phyloP scores from a whole-genome alignment of 495 filamentous ascomycete genomes.

The Penicillium paxilli region DNA sequence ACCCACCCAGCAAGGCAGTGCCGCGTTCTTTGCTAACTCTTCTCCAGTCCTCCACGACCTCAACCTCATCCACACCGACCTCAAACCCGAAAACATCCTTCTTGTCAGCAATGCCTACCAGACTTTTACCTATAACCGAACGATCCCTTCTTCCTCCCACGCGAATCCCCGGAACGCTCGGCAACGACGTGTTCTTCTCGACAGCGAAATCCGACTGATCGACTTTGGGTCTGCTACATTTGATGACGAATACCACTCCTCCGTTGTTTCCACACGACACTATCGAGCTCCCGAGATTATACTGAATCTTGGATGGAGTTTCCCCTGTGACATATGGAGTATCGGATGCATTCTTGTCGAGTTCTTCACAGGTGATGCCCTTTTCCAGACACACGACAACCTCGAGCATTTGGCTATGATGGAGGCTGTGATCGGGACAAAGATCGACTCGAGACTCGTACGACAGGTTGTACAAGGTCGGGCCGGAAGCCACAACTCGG shows the following conservation, averaged over 20 bases:
- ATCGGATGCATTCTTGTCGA: constrained; percentile 99
- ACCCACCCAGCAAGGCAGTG: not conserved
- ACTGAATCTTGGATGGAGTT: constrained; percentile 94
- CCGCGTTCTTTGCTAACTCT: not conserved
- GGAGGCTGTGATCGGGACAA: constrained; percentile 79
- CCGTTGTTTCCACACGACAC: constrained; percentile 93
- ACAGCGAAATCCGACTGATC: constrained; percentile 95
- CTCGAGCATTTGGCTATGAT: constrained; percentile 99
- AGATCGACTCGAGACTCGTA: constrained; percentile 75
- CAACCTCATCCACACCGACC: constrained; percentile 95
- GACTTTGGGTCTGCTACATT: constrained; percentile 98
- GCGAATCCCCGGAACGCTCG: constrained; percentile 74
- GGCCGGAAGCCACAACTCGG: constrained; percentile 67
- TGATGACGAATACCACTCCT: constrained; percentile 97
- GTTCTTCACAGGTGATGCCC: constrained; percentile 95
- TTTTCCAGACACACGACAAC: constrained; percentile 98
- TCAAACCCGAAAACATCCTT: constrained; percentile 98
- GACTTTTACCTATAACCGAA: constrained; percentile 94
- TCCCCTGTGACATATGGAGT: constrained; percentile 98
- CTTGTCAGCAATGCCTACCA: constrained; percentile 88
- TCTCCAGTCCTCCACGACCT: constrained; percentile 87
- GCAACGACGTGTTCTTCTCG: constrained; percentile 83
- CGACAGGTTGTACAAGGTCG: constrained; percentile 67
- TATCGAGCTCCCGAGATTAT: constrained; percentile 98
- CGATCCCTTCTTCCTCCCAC: constrained; percentile 87